phyloP scores from a whole-genome alignment of 768 basidiomycete genomes.

The Tulasnella sp. region DNA sequence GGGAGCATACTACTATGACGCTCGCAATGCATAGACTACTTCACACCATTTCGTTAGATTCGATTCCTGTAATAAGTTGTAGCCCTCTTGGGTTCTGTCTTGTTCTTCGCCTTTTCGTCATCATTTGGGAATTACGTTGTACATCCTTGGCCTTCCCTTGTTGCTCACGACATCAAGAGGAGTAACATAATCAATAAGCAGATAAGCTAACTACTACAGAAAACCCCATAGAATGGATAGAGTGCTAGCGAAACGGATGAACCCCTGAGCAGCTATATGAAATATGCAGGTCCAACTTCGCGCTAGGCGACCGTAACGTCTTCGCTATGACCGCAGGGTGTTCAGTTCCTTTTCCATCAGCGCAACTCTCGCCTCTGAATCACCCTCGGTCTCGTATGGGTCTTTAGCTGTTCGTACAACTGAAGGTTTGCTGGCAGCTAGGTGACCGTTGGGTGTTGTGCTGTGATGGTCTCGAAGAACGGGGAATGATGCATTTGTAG shows the following conservation, averaged over 20 bases:
- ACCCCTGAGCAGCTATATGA: neutral
- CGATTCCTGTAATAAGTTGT: neutral
- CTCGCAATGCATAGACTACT: neutral
- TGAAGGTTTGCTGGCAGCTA: neutral
- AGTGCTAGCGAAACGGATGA: neutral
- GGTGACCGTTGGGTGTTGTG: neutral
- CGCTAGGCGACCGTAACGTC: neutral
- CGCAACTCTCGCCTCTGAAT: constrained; percentile 18
- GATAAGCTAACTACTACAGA: neutral
- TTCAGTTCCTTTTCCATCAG: constrained; percentile 25
- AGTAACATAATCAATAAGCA: constrained; percentile 14
- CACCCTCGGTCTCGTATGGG: neutral
- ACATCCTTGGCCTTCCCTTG: neutral
- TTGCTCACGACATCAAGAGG: neutral
- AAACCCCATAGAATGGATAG: constrained; percentile 1
- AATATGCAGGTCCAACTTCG: neutral
- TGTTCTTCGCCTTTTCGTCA: neutral
- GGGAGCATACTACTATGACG: neutral
- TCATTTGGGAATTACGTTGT: neutral
- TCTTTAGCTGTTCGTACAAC: constrained; percentile 3
- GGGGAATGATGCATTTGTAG: neutral
- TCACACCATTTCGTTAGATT: neutral
- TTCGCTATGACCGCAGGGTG: neutral
- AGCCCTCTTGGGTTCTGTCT: no score
- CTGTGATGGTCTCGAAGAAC: constrained; percentile 17